Evolutionary conservation across 1,139 yeast species (phyloP), one percentile per base, ranked within the genome.

Genomic region (Scheffersomyces parashehatae): DNA sequence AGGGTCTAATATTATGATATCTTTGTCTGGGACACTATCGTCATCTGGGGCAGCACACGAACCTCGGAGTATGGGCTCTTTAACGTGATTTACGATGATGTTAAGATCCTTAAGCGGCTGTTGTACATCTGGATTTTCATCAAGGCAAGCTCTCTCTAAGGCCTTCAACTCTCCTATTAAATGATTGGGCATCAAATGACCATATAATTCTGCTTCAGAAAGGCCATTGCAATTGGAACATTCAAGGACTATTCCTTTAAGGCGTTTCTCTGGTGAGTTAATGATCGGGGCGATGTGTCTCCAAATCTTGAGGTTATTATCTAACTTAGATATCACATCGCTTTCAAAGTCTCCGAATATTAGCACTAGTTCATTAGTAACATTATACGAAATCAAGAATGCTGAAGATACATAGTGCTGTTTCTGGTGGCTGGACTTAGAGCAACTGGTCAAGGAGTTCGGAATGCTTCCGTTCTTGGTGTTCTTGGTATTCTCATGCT

Each of bases 261-360:
- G 62, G 6, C 51, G 35, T 16, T 46, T 38, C 13, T 57, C 50
- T 4, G 64, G 59, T 4, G 61, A 40, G 0, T 68, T 55, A 0
- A 85, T 65, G 34, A 71, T 56, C 0, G 77, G 74, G 0, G 87
- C 79, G 0, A 87, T 67, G 11, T 60, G 54, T 3, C 59, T 45
- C 96, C 96, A 89, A 2, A 88, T 75, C 0, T 48, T 48, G 3
- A 50, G 48, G 54, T 86, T 84, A 10, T 68, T 66, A 15, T 70
- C 57, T 5, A 66, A 53, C 2, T 62, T 57, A 8, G 85, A 77
- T 0, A 72, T 61, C 4, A 57, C 34, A 59, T 88, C 95, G 36
- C 88, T 77, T 59, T 88, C 96, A 41, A 88, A 81, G 59, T 88
- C 96, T 1, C 97, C 97, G 72, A 88, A 88, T 4, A 85, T 64